These are phyloP conservation scores for Leptographium lundbergii DNA, from an alignment of 2,329 filamentous ascomycete genomes.

Conservation along the genomic window DNA sequence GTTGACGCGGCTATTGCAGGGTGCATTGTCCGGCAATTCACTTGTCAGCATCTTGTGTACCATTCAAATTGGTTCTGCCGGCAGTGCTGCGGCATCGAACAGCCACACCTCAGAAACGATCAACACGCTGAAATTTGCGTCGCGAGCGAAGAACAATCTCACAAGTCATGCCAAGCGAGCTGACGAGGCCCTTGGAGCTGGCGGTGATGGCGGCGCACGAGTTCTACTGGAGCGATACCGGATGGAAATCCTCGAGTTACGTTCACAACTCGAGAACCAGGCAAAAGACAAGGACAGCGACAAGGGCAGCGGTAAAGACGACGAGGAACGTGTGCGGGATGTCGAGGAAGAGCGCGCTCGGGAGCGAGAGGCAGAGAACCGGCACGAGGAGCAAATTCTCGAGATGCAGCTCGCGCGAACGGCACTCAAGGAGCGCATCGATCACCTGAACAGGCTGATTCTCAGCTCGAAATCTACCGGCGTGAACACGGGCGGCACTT, in stretches of 20 bases:
- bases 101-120: slow-evolving; percentile 79
- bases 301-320: slow-evolving; percentile 17
- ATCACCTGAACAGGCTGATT: slow-evolving; percentile 90
- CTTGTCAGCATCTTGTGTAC: slow-evolving; percentile 96
- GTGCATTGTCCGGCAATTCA: slow-evolving; percentile 83
- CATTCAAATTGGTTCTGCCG: slow-evolving; percentile 73
- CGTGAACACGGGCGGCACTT: slow-evolving; percentile 68
- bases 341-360: slow-evolving; percentile 60
- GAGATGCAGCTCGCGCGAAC: slow-evolving; percentile 97
- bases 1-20: slow-evolving; percentile 81
- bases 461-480: slow-evolving; percentile 91
- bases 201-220: slow-evolving; percentile 73
- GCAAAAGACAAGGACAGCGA: slow-evolving; percentile 41
- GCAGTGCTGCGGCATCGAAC: slow-evolving; percentile 56
- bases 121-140: slow-evolving; percentile 94
- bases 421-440: slow-evolving; percentile 91
- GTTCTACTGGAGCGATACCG: slow-evolving; percentile 87
- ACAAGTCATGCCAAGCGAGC: slow-evolving; percentile 93
- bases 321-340: slow-evolving; percentile 49
- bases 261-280: slow-evolving; percentile 70
- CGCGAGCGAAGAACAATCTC: slow-evolving; percentile 93
- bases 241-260: slow-evolving; percentile 78
- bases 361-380: slow-evolving; percentile 68
- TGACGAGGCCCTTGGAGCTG: slow-evolving; percentile 70
- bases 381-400: slow-evolving; percentile 93